Conservation (phyloP, 345 rosid genomes). For the Linum trigynum region DNA sequence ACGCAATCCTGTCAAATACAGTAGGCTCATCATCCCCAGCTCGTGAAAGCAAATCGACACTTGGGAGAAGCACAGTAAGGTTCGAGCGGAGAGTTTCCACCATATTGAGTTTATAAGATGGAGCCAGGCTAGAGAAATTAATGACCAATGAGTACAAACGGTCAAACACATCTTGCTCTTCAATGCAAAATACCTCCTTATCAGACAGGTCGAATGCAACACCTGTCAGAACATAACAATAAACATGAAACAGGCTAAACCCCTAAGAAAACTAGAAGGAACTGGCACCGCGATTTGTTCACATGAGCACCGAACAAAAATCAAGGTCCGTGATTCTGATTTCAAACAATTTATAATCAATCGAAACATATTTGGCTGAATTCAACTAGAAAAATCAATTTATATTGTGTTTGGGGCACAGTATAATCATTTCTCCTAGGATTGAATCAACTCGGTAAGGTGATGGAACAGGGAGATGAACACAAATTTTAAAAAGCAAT, state of each 20-base stretch:
- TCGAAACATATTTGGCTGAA: too few species aligned
- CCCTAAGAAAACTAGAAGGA: too few species aligned
- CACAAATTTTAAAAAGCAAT: background rate
- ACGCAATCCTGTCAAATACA: conserved; percentile 47
- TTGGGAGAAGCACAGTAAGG: conserved; percentile 84
- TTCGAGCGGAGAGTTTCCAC: conserved; percentile 83
- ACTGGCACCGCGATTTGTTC: too few species aligned
- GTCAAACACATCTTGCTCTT: conserved; percentile 79
- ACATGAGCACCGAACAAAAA: too few species aligned
- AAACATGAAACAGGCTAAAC: background rate
- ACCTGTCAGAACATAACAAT: conserved; percentile 28
- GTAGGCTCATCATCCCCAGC: conserved; percentile 36
- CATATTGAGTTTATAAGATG: conserved; percentile 54
- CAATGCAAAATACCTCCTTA: conserved; percentile 77
- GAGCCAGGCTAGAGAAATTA: conserved; percentile 39
- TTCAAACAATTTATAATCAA: too few species aligned
- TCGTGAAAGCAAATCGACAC: conserved; percentile 69
- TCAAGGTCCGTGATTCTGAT: too few species aligned
- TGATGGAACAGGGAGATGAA: background rate
- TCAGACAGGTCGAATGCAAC: conserved; percentile 81
- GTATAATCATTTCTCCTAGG: background rate
- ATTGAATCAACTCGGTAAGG: background rate
- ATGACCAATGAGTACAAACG: conserved; percentile 62
- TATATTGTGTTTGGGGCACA: too few species aligned
- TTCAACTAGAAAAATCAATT: too few species aligned